Base-by-base conservation (phyloP, 805 yeast species). In the Candida awuae region DNA sequence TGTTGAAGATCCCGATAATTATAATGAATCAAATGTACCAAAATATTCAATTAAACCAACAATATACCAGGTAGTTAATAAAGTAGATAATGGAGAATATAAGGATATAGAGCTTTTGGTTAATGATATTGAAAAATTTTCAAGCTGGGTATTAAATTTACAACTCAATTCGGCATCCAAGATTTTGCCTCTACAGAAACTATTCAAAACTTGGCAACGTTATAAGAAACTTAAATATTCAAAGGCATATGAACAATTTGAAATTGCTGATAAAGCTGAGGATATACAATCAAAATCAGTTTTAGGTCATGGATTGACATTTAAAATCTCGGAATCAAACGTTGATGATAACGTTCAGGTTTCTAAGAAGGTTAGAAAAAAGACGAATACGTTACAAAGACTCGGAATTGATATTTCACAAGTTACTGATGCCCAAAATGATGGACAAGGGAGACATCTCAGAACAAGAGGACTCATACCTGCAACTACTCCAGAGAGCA, bases 111-210 rank as follows among this genome's bases (percentile, higher is more conserved):
- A 45, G 6, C 49, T 51, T 8, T 54, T 67, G 4, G 39, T 57
- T 2, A 22, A 46, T 3, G 71, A 67, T 38, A 46, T 68, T 9
- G 49, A 53, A 4, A 37, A 38, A 4, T 48, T 70, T n/a, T 46
- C 55, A 19, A 36, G 38, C 4, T 51, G 51, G 44, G 41, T 48
- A 7, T 4, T 33, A 1, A 32, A 22, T 23, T 18, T 29, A 8
- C 19, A 35, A 10, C 22, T 41, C 8, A 32, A 36, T 9, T 8
- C 9, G 12, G 32, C 32, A 13, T 32, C 37, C 13, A n/a, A 27
- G 12, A 13, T 41, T 14, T 4, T 17, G 10, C 39, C 32, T 10
- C 13, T 32, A 9, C 40, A 36, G 19, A 41, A 41, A 10, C 6
- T 32, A 8, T 41, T 41, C 15, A 32, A 27, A 28, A 25, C 27